Conservation (phyloP, 2,329 filamentous ascomycete genomes). For the Ilyonectria robusta region DNA sequence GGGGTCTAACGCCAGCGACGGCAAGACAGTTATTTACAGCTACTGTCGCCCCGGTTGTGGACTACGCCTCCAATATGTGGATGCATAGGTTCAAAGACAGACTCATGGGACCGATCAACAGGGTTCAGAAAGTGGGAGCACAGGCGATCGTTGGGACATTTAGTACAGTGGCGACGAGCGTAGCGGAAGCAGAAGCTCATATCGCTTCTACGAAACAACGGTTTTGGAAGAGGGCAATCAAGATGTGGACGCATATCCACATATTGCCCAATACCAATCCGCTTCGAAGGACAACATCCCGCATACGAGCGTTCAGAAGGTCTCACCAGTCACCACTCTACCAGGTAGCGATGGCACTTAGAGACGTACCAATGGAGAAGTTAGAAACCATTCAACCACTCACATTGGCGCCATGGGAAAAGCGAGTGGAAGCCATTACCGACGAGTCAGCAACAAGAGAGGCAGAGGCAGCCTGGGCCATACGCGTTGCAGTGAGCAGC, state of each 20-base stretch:
- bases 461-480: slow-evolving; percentile 12
- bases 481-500: slow-evolving; percentile 36
- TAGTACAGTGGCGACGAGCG: slow-evolving; percentile 33
- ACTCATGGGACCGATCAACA: too few relatives aligned
- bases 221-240: slow-evolving; percentile 32
- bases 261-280: slow-evolving; percentile 22
- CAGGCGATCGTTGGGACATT: slow-evolving; percentile 19
- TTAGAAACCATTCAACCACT: slow-evolving; percentile 31
- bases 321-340: slow-evolving; percentile 18
- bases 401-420: slow-evolving; percentile 22
- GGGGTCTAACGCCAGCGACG: too few relatives aligned
- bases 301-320: slow-evolving; percentile 23
- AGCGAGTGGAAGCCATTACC: slow-evolving; percentile 11
- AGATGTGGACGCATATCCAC: slow-evolving; percentile 24
- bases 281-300: slow-evolving; percentile 8
- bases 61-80: too few relatives aligned
- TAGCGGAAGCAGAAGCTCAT: slow-evolving; percentile 39
- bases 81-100: too few relatives aligned
- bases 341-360: slow-evolving; percentile 13
- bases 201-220: slow-evolving; percentile 29
- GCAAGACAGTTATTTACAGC: too few relatives aligned
- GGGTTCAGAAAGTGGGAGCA: too few relatives aligned
- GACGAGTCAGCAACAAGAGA: slow-evolving; percentile 14
- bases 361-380: slow-evolving; percentile 19
- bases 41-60: too few relatives aligned